Evolutionary conservation across 2,329 filamentous ascomycete species (phyloP), one percentile per base, ranked within the genome.

Genomic region (Stagonosporopsis vannaccii): DNA sequence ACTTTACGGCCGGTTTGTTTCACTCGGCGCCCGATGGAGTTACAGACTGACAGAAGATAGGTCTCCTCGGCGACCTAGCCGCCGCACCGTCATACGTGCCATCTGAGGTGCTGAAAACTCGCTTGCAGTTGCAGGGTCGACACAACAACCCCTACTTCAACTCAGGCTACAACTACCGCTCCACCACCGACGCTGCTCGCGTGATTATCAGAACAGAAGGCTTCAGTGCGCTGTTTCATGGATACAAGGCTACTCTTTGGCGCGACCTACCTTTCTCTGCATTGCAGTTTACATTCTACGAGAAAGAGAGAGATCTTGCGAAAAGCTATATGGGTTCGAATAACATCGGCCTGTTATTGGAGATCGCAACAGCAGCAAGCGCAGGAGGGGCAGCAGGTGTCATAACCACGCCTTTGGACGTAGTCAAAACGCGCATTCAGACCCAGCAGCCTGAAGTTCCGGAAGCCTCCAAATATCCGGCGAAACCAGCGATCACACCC

Each of bases 21-120:
- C 8, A 19, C 8, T 48, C 11, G 32, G 51, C 2, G 32, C 47
- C 22, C 20, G 8, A 22, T 28, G 6, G 61, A 7, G 6, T 33
- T 26, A 6, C 12, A 20, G 28, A 17, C 32, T 58, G 49, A 58
- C 33, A 20, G n/a, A 13, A 8, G 13, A n/a, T 20, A 58, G 91
- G 94, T n/a, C 93, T 98, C 67, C 75, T 97, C 57, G 95, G 94
- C 59, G 95, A 99, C 72, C 83, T 97, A 20, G 94, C 91, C 40
- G 94, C 95, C 1, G 97, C 92, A 0, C 84, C 97, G 58, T 85
- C 97, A 57, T 99, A 99, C 73, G 96, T 99, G 4, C 96, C 95
- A 4, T 97, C 94, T 12, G 96, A 99, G 77, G 95, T 99, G 5
- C 84, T 99, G 65, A 99, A 99, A 77, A 99, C 95, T n/a, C 88